phyloP scores from a whole-genome alignment of 192 early-diverging fungal species.

The Entomortierella beljakovae region DNA sequence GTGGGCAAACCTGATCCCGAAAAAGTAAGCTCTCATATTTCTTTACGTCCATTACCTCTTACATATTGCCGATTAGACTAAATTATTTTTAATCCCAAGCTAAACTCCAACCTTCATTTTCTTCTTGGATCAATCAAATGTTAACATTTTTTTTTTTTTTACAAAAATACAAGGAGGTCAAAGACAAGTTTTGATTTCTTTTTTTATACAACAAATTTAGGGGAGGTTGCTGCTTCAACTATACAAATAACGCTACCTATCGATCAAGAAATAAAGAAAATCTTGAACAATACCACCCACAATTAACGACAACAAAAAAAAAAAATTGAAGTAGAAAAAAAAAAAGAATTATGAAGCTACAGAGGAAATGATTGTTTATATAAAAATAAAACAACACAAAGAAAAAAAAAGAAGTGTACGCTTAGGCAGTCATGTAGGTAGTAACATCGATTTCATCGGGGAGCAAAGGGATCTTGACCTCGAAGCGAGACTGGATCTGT shows the following conservation, averaged over 20 bases:
- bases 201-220: background rate
- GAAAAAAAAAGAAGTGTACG: background rate
- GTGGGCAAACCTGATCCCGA: too few relatives aligned
- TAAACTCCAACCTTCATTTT: too few relatives aligned
- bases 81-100: too few relatives aligned
- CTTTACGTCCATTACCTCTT: too few relatives aligned
- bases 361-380: background rate
- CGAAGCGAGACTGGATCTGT: conserved; percentile 93
- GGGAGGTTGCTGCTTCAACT: background rate
- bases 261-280: too few relatives aligned
- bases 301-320: background rate
- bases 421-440: conserved; percentile 48
- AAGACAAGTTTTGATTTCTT: background rate
- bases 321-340: background rate
- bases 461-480: conserved; percentile 91
- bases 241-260: background rate
- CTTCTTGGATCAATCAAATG: too few relatives aligned
- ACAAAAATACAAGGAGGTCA: background rate
- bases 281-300: too few relatives aligned
- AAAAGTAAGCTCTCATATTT: too few relatives aligned
- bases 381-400: conserved; percentile 1
- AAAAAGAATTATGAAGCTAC: background rate
- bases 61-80: too few relatives aligned
- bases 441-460: conserved; percentile 85
- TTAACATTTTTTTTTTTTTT: background rate